phyloP scores from a whole-genome alignment of 257 asterid genomes.

The Echium plantagineum region DNA sequence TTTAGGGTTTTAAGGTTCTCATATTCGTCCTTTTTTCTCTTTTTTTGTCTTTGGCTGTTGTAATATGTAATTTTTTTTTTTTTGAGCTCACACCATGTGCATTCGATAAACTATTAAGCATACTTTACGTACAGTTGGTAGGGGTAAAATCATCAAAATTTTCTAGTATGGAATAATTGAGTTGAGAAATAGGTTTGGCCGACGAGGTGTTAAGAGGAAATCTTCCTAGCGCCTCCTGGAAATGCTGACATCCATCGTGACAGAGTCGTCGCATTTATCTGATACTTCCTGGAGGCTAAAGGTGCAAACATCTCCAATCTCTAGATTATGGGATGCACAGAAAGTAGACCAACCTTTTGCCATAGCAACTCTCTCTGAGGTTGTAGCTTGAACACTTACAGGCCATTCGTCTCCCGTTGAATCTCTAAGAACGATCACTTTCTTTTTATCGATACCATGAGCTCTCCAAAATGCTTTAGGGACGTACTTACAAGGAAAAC shows the following conservation, averaged over 20 bases:
- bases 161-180: too few relatives aligned
- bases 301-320: conserved; percentile 7
- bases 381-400: background rate
- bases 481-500: conserved; percentile 8
- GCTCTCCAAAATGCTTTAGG: conserved; percentile 14
- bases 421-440: conserved; percentile 7
- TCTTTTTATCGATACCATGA: conserved; percentile 4
- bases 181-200: too few relatives aligned
- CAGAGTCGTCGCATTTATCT: background rate
- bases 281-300: background rate
- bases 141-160: too few relatives aligned
- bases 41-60: too few relatives aligned
- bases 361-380: background rate
- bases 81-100: too few relatives aligned
- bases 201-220: too few relatives aligned
- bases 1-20: too few relatives aligned
- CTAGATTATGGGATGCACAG: background rate
- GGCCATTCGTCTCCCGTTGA: conserved; percentile 7
- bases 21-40: too few relatives aligned
- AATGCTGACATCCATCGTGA: conserved; percentile 1
- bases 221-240: background rate
- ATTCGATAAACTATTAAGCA: too few relatives aligned
- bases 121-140: too few relatives aligned
- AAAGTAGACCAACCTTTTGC: conserved; percentile 1
- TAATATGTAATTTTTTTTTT: too few relatives aligned